phyloP scores from a whole-genome alignment of 495 filamentous ascomycete genomes.

The Aspergillus sclerotioniger region DNA sequence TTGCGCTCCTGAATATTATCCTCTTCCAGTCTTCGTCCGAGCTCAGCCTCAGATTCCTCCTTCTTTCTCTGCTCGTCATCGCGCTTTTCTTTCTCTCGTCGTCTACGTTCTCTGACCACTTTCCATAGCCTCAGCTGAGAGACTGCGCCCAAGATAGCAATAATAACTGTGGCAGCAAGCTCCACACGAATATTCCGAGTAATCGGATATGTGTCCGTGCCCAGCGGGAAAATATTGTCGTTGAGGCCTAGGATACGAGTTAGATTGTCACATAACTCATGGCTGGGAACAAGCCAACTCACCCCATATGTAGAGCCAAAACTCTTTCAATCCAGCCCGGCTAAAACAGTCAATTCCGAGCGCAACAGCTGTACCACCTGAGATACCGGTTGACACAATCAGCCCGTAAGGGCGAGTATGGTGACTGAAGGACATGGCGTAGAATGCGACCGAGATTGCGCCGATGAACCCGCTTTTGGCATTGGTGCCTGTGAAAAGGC shows the following conservation, averaged over 20 bases:
- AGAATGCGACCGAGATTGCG: constrained; percentile 63
- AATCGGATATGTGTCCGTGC: constrained; percentile 74
- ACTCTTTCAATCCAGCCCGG: constrained; percentile 85
- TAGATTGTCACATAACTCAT: constrained; percentile 8
- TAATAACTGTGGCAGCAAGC: constrained; percentile 70
- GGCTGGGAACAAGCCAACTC: constrained; percentile 21
- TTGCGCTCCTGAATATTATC: constrained; percentile 63
- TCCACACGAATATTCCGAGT: constrained; percentile 87
- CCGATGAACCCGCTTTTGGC: constrained; percentile 75
- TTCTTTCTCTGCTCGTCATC: constrained; percentile 56
- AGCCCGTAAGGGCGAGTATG: constrained; percentile 75
- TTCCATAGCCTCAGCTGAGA: constrained; percentile 88
- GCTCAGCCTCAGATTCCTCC: constrained; percentile 67
- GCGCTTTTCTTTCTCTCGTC: constrained; percentile 55
- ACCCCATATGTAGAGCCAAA: constrained; percentile 95
- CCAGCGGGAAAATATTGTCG: constrained; percentile 71
- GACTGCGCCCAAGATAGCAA: constrained; percentile 71
- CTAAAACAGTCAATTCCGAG: constrained; percentile 92
- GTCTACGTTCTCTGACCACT: constrained; percentile 71
- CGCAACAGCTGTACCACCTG: constrained; percentile 73
- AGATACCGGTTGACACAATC: constrained; percentile 73
- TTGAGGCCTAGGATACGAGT: constrained; percentile 59
- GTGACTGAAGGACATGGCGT: constrained; percentile 73
- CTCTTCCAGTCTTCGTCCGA: constrained; percentile 57
- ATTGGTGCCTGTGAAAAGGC: constrained; percentile 59